Evolutionary conservation across 139 green algal species (phyloP), one percentile per base, ranked within the genome.

Genomic region (Chlamydomonas schloesseri): DNA sequence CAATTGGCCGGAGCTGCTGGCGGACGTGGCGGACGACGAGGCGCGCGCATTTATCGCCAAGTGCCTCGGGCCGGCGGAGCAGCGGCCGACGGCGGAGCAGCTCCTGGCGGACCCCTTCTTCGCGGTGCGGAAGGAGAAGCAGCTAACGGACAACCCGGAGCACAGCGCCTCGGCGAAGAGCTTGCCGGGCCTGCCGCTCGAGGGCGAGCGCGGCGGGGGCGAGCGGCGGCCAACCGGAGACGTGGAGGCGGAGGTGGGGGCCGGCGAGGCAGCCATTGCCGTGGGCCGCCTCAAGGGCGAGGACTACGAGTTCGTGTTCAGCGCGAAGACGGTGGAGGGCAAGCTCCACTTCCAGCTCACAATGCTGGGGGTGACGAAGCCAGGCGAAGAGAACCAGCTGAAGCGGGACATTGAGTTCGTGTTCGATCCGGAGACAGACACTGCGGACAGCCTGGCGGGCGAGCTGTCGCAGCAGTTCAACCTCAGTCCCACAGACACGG

Each of bases 401-500:
- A 64, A 82, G 67, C 90, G 93, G 68, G 99, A 96, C 29, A 97
- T 99, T n/a, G 96, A 99, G 84, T 99, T 99, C 90, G 94, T 95
- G 20, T 99, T 98, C 88, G 94, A 98, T 82, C 94, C 95, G 20
- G 94, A 98, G 33, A 89, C 87, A 8, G 97, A 99, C 88, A 98
- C 96, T 6, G 91, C 97, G 18, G 95, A 98, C 70, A 96, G 94
- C 47, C 96, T 99, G 62, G 97, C 97, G 18, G 88, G 71, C 15
- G 98, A 99, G 90, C 99, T 99, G 84, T 92, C 92, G 29, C 92
- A 97, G 74, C 94, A 98, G 91, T 98, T 99, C 79, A 89, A 92
- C 75, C 92, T 98, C 57, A 96, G 91, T 68, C 90, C 91, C 73
- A 98, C 96, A 31, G 97, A 99, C 88, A 95, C 93, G 0, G 96